phyloP scores from a whole-genome alignment of 176 grass and related monocot genomes.

The Secale cereale region DNA sequence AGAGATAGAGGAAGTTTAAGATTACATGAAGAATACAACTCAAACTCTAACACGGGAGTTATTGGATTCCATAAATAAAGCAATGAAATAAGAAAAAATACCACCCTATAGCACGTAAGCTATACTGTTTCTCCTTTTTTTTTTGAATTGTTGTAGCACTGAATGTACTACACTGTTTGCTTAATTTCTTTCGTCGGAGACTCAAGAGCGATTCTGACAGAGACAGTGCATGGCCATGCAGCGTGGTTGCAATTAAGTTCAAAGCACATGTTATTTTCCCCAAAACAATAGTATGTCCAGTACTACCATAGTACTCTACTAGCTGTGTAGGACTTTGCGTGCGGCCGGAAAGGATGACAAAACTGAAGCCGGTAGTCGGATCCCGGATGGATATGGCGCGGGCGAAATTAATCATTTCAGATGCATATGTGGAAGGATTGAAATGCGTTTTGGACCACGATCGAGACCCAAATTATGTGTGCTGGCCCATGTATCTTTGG shows the following conservation, averaged over 20 bases:
- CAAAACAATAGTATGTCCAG: neutral
- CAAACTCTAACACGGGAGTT: no score
- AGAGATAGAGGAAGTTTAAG: no score
- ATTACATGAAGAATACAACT: no score
- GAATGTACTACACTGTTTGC: no score
- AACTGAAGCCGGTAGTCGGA: neutral
- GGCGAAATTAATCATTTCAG: constrained; percentile 35
- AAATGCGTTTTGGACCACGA: constrained; percentile 24
- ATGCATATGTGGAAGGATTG: constrained; percentile 8
- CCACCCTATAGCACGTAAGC: no score
- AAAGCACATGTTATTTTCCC: neutral
- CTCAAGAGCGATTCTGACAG: neutral
- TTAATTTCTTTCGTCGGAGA: no score
- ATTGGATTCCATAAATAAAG: no score
- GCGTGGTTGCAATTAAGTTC: neutral
- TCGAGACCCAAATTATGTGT: neutral
- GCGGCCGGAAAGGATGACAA: neutral
- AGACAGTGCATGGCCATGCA: neutral
- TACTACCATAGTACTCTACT: neutral
- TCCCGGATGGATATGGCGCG: neutral
- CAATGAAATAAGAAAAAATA: neutral
- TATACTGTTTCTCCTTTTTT: neutral
- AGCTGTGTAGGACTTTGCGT: neutral
- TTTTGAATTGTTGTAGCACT: no score
- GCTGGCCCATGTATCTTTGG: neutral